These are phyloP conservation scores for Glutinoglossum americanum DNA, from an alignment of 495 filamentous ascomycete species.

Conservation along the genomic window DNA sequence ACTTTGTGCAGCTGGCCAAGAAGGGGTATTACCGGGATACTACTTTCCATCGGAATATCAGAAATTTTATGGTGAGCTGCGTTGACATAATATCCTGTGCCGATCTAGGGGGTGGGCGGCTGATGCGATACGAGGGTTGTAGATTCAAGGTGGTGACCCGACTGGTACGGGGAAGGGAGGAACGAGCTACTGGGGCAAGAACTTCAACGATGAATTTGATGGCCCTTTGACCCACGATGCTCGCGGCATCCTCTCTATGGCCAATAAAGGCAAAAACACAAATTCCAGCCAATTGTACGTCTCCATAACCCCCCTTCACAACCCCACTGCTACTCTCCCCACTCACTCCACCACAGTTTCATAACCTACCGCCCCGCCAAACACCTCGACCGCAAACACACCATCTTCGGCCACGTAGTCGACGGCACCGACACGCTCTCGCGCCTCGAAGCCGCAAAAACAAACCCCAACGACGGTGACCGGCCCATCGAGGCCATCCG, in stretches of 20 bases:
- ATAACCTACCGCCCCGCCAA: constrained; percentile 63
- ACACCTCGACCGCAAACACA: constrained; percentile 87
- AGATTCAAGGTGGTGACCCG: constrained; percentile 84
- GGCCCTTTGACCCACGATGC: constrained; percentile 62
- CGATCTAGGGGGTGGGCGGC: background rate
- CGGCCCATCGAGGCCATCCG: constrained; percentile 51
- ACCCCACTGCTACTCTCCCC: background rate
- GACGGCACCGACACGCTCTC: constrained; percentile 52
- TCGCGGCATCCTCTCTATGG: constrained; percentile 74
- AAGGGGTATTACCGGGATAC: constrained; percentile 74
- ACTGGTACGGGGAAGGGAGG: constrained; percentile 82
- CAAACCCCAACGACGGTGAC: constrained; percentile 36
- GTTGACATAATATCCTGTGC: no score
- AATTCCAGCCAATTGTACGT: constrained; percentile 66
- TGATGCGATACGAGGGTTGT: background rate
- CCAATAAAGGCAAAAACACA: constrained; percentile 95
- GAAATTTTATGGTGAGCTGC: constrained; percentile 56
- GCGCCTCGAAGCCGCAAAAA: constrained; percentile 49
- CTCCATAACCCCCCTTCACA: background rate
- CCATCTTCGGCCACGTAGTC: constrained; percentile 77
- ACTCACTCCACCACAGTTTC: constrained; percentile 26
- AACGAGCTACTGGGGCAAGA: constrained; percentile 67
- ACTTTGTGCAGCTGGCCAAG: constrained; percentile 76
- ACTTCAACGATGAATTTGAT: constrained; percentile 83
- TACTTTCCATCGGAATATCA: constrained; percentile 77